These are phyloP conservation scores for Lepidopterella palustris DNA, from an alignment of 495 filamentous ascomycete genomes.

Conservation along the genomic window DNA sequence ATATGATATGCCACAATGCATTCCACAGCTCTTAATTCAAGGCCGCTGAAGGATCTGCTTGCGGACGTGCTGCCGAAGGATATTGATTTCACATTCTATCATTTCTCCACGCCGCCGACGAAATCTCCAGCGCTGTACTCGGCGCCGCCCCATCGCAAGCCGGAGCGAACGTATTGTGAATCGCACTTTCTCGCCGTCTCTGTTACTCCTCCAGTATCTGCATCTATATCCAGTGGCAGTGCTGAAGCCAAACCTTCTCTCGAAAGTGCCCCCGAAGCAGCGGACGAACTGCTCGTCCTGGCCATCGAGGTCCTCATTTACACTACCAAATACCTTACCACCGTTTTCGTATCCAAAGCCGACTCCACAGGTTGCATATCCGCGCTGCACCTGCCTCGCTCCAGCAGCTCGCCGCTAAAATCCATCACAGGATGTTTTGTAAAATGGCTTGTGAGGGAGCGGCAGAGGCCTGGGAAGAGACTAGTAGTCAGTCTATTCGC, in stretches of 20 bases:
- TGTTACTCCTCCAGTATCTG: slow-evolving; percentile 34
- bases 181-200: slow-evolving; percentile 79
- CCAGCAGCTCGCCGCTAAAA: slow-evolving; percentile 61
- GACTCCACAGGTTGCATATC: slow-evolving; percentile 88
- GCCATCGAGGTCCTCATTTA: slow-evolving; percentile 65
- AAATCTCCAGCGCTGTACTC: slow-evolving; percentile 66
- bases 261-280: background rate
- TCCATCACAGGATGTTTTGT: slow-evolving; percentile 70
- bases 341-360: slow-evolving; percentile 91
- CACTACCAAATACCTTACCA: slow-evolving; percentile 69
- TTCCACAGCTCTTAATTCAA: background rate
- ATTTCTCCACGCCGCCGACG: slow-evolving; percentile 79
- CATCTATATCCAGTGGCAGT: too few relatives aligned
- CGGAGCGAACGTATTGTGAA: slow-evolving; percentile 76
- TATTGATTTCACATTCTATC: slow-evolving; percentile 66
- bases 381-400: slow-evolving; percentile 52
- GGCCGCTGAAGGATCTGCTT: slow-evolving; percentile 40
- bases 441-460: slow-evolving; percentile 59
- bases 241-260: too few relatives aligned
- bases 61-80: slow-evolving; percentile 64
- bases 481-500: slow-evolving; percentile 88
- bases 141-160: slow-evolving; percentile 60
- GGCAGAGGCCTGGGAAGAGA: slow-evolving; percentile 59
- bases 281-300: slow-evolving; percentile 48
- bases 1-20: background rate